Evolutionary conservation across 2,329 filamentous ascomycete species (phyloP).

Genomic region (Arthroderma sp.): DNA sequence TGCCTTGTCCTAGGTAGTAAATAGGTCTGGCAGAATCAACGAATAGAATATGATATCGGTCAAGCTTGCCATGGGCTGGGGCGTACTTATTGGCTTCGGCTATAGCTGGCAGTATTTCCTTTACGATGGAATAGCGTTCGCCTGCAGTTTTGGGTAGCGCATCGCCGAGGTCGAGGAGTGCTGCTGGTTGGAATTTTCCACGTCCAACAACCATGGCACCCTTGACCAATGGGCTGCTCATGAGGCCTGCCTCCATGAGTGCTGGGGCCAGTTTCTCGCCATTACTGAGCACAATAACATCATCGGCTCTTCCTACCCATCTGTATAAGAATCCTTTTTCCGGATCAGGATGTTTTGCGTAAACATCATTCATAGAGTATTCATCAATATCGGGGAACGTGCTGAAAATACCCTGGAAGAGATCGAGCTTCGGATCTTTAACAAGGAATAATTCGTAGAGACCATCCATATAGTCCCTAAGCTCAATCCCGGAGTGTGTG

Average conservation of each 20-base stretch:
- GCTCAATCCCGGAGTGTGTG: slow-evolving; percentile 1
- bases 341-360: not conserved
- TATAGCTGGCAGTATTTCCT: too few relatives aligned
- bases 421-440: not conserved
- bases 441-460: not conserved
- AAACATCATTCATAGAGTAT: not conserved
- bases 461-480: not conserved
- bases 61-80: too few relatives aligned
- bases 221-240: not conserved
- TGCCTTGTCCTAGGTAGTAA: too few relatives aligned
- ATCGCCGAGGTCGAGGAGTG: too few relatives aligned
- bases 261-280: slow-evolving; percentile 1
- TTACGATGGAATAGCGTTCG: too few relatives aligned
- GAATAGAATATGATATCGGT: too few relatives aligned
- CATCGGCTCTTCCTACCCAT: slow-evolving; percentile 1
- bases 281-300: slow-evolving; percentile 1
- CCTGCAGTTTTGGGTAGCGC: too few relatives aligned
- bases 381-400: slow-evolving; percentile 1
- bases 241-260: not conserved
- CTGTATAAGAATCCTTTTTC: slow-evolving; percentile 1
- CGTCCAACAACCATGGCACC: not conserved
- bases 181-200: not conserved
- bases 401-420: slow-evolving; percentile 2
- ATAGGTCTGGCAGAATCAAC: too few relatives aligned
- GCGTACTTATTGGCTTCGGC: too few relatives aligned